These are phyloP conservation scores for Ilyonectria destructans DNA, from an alignment of 2,329 filamentous ascomycete genomes.

Conservation along the genomic window DNA sequence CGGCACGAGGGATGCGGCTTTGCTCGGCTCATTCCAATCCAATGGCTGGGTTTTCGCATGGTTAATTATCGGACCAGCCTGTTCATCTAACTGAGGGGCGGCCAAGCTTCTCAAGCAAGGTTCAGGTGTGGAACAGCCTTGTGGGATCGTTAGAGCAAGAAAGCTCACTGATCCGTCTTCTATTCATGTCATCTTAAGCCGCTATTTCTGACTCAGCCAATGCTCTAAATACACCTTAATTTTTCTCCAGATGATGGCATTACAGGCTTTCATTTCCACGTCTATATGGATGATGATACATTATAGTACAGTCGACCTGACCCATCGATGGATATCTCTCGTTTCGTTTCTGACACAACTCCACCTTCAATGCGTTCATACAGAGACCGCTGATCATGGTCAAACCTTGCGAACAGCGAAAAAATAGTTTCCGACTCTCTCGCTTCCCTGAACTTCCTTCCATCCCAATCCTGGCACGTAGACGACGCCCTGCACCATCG, in stretches of 20 bases:
- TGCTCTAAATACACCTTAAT: neutral
- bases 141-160: neutral
- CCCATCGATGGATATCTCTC: neutral
- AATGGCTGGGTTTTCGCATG: slow-evolving; percentile 13
- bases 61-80: neutral
- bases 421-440: slow-evolving; percentile 96
- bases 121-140: neutral
- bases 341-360: neutral
- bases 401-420: slow-evolving; percentile 79
- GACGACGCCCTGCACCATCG: slow-evolving; percentile 83
- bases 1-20: neutral
- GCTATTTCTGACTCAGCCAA: neutral
- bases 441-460: slow-evolving; percentile 86
- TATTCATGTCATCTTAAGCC: neutral
- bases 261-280: slow-evolving; percentile 1
- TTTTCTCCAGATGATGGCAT: neutral
- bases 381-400: slow-evolving; percentile 17
- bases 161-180: neutral
- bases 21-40: neutral
- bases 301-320: slow-evolving; percentile 19
- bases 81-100: neutral
- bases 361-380: neutral
- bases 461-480: slow-evolving; percentile 94
- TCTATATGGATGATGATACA: slow-evolving; percentile 22
- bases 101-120: neutral